Conservation (phyloP, 192 early-diverging fungal species). For the Powellomyces hirtus region DNA sequence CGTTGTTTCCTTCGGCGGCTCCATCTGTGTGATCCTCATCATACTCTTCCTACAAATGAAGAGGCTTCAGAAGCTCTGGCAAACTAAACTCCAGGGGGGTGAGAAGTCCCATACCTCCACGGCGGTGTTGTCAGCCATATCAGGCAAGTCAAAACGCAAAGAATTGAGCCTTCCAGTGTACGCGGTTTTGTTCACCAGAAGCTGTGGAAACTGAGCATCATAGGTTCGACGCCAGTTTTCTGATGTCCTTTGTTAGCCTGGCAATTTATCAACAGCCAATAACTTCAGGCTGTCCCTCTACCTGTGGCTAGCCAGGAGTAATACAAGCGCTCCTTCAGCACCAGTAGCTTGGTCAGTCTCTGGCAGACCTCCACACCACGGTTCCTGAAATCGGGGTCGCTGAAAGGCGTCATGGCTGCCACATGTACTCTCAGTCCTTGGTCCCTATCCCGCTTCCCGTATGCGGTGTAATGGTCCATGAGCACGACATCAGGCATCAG, state of each 20-base stretch:
- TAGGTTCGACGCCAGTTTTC: constrained; percentile 37
- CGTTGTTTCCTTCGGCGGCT: not conserved
- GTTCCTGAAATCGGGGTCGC: constrained; percentile 39
- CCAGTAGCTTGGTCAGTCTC: constrained; percentile 36
- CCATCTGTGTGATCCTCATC: constrained; percentile 38
- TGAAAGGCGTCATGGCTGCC: constrained; percentile 40
- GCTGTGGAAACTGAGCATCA: constrained; percentile 47
- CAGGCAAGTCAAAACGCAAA: constrained; percentile 49
- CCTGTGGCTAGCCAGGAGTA: constrained; percentile 44
- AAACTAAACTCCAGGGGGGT: not conserved
- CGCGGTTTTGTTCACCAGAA: constrained; percentile 43
- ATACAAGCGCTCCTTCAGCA: constrained; percentile 33
- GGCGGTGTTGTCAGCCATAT: constrained; percentile 41
- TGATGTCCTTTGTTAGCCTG: not conserved
- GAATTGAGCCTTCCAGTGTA: constrained; percentile 38
- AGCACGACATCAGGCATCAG: constrained; percentile 48
- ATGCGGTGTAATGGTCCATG: constrained; percentile 42
- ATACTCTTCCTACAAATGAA: constrained; percentile 42
- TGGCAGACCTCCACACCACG: constrained; percentile 31
- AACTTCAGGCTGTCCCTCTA: constrained; percentile 1
- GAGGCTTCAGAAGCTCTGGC: not conserved
- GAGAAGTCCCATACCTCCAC: constrained; percentile 32
- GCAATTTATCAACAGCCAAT: not conserved
- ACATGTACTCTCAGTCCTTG: constrained; percentile 28
- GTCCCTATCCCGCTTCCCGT: constrained; percentile 27